phyloP scores from a whole-genome alignment of 257 asterid genomes.

The Solanum clarkiae region DNA sequence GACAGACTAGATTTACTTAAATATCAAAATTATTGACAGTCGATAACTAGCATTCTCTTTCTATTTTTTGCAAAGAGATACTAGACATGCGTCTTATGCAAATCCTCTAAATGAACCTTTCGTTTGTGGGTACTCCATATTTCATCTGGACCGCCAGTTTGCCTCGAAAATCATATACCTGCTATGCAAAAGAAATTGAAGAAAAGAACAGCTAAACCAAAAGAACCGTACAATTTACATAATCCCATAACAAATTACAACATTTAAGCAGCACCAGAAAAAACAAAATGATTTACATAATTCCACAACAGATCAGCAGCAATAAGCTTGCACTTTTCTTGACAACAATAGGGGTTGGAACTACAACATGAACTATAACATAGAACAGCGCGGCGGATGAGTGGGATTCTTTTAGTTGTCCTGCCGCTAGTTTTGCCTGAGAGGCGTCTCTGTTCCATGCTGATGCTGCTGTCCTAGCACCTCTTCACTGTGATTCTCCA shows the following conservation, averaged over 20 bases:
- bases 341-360: background rate
- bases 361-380: background rate
- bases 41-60: background rate
- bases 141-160: background rate
- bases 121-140: background rate
- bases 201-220: background rate
- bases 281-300: background rate
- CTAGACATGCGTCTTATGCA: background rate
- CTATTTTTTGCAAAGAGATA: background rate
- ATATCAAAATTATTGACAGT: background rate
- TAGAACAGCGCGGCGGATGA: background rate
- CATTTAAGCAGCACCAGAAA: background rate
- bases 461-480: conserved; percentile 16
- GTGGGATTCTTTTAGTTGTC: conserved; percentile 6
- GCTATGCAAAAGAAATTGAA: background rate
- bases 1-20: background rate
- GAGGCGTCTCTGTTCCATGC: conserved; percentile 22
- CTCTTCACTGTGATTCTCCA: conserved; percentile 31
- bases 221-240: background rate
- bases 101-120: background rate
- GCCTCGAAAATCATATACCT: background rate
- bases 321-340: background rate
- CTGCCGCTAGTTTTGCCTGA: conserved; percentile 13
- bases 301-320: background rate
- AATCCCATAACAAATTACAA: background rate